Evolutionary conservation across 257 asterid species (phyloP), one percentile per base, ranked within the genome.

Genomic region (Nicotiana noctiflora): DNA sequence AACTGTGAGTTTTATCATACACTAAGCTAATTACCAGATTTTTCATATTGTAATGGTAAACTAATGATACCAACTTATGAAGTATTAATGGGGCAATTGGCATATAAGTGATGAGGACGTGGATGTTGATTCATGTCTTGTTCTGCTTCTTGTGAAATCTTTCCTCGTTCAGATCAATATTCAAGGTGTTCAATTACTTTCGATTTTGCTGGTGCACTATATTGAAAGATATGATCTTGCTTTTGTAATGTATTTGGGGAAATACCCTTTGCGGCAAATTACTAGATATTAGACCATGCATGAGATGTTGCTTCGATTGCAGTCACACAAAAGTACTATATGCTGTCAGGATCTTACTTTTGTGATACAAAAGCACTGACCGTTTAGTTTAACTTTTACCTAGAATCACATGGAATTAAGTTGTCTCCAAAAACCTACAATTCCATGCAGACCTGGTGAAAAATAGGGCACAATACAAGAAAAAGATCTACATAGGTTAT

Each of bases 271-370:
- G 19, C 31, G 13, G 34, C 77, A 40, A 40, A 27, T 49, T 72
- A 49, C 15, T 49, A 44, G 15, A 72, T 49, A 49, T 46, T 4
- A 44, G 3, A 72, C 61, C 23, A 72, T 46, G 25, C 61, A 49
- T 46, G 61, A 72, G 60, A 23, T 46, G 44, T 23, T 49, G 5
- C 15, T 49, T 23, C 55, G 25, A 46, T 21, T 7, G 37, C 1
- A 23, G 65, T 56, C 25, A 56, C n/a, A 40, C 18, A 40, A 19
- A 68, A n/a, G 31, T 14, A 68, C 76, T 34, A 11, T 68, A n/a
- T 68, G 53, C 32, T n/a, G 76, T 68, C 57, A 37, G 77, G 59
- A 70, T 70, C 77, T 46, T 72, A 61, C 78, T 72, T 72, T 15
- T 23, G 40, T 72, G 78, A 72, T 72, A 23, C 78, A 72, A 72